Conservation (phyloP, 192 early-diverging fungal genomes). For the Backusella sp. region DNA sequence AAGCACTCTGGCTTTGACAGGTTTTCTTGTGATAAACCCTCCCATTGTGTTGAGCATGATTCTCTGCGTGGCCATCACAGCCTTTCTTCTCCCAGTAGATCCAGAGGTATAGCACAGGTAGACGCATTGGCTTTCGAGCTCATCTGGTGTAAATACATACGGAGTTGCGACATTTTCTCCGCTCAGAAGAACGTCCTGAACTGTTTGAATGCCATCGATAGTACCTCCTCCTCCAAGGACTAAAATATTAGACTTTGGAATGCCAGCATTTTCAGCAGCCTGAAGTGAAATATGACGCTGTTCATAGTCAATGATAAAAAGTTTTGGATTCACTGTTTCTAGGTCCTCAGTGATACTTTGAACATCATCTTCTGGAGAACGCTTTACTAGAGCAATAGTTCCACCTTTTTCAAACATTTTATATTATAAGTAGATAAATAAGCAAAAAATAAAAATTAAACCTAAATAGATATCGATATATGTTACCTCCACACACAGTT, state of each 20-base stretch:
- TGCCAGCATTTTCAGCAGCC: not conserved
- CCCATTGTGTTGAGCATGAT: not conserved
- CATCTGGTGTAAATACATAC: not conserved
- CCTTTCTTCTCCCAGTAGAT: not conserved
- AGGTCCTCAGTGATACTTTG: not conserved
- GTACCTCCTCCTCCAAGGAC: not conserved
- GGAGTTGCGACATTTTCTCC: not conserved
- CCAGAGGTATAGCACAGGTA: constrained; percentile 3
- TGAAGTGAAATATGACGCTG: not conserved
- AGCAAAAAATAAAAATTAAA: not conserved
- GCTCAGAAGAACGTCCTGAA: not conserved
- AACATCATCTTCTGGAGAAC: not conserved
- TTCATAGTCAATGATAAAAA: not conserved
- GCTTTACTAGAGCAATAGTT: not conserved
- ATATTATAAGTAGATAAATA: not conserved
- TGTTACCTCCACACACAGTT: too few relatives aligned
- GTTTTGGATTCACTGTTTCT: not conserved
- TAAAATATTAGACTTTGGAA: not conserved
- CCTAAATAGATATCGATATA: too few relatives aligned
- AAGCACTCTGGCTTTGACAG: not conserved
- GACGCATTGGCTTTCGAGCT: not conserved
- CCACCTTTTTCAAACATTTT: not conserved
- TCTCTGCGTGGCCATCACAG: not conserved
- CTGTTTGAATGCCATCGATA: not conserved
- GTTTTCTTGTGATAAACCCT: not conserved